Evolutionary conservation across 768 basidiomycete genomes (phyloP).

Genomic region (Boletus edulis): DNA sequence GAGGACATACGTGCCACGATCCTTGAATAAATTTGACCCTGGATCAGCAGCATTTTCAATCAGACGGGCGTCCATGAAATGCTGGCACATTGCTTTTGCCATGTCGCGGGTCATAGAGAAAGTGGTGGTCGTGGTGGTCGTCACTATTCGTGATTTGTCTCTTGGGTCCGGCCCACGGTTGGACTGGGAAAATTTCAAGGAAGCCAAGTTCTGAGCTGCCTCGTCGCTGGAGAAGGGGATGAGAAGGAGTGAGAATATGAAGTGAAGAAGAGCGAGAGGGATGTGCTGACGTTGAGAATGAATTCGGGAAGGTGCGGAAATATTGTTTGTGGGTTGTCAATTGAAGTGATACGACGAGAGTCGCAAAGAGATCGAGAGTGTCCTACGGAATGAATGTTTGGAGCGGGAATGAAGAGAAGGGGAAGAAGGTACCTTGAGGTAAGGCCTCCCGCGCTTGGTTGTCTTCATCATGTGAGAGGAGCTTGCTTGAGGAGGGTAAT

Average conservation of each 20-base stretch:
- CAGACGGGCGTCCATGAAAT: constrained; percentile 98
- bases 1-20: constrained; percentile 92
- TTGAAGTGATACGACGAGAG: constrained; percentile 90
- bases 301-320: constrained; percentile 92
- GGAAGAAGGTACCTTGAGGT: constrained; percentile 66
- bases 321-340: constrained; percentile 90
- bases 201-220: constrained; percentile 88
- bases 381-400: constrained; percentile 52
- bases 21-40: constrained; percentile 88
- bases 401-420: constrained; percentile 6
- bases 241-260: constrained; percentile 7
- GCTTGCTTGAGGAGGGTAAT: constrained; percentile 48
- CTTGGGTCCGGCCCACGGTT: constrained; percentile 98
- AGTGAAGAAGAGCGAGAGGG: not conserved
- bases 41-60: constrained; percentile 97
- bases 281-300: constrained; percentile 85
- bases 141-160: constrained; percentile 96
- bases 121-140: constrained; percentile 98
- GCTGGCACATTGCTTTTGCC: constrained; percentile 99
- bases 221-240: constrained; percentile 67
- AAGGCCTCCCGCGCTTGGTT: constrained; percentile 92
- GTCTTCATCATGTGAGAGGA: constrained; percentile 99
- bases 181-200: constrained; percentile 98
- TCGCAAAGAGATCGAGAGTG: constrained; percentile 96
- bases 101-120: constrained; percentile 99